These are phyloP conservation scores for Sporothrix protearum DNA, from an alignment of 2,329 filamentous ascomycete species.

Conservation along the genomic window DNA sequence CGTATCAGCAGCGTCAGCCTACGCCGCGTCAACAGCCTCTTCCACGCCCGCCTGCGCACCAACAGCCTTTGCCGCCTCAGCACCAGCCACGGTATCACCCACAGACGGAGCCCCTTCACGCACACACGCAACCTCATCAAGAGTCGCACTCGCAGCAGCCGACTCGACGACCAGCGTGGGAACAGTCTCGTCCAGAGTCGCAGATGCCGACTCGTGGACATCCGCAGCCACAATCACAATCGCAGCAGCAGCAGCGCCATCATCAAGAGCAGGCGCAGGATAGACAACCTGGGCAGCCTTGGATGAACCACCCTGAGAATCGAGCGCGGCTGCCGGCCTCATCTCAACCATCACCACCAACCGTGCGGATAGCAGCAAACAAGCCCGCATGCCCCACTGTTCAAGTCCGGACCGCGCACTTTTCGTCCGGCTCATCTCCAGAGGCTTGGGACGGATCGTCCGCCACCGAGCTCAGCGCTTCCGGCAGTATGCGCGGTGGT, in stretches of 20 bases:
- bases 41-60: neutral
- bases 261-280: neutral
- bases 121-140: neutral
- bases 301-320: neutral
- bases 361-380: neutral
- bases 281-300: neutral
- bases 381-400: neutral
- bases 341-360: neutral
- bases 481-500: neutral
- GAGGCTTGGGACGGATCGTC: neutral
- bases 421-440: neutral
- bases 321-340: neutral
- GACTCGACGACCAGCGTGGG: neutral
- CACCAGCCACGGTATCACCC: neutral
- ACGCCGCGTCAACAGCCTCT: neutral
- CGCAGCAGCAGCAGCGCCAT: neutral
- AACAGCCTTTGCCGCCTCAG: neutral
- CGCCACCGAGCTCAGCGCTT: neutral
- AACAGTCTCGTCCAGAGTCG: neutral
- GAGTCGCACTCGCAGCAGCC: neutral
- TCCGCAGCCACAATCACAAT: neutral
- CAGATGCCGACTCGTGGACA: no score
- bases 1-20: neutral
- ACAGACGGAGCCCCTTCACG: neutral
- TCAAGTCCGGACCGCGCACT: neutral